Evolutionary conservation across 305 asterid species (phyloP).

Genomic region (Fraxinus paxiana): DNA sequence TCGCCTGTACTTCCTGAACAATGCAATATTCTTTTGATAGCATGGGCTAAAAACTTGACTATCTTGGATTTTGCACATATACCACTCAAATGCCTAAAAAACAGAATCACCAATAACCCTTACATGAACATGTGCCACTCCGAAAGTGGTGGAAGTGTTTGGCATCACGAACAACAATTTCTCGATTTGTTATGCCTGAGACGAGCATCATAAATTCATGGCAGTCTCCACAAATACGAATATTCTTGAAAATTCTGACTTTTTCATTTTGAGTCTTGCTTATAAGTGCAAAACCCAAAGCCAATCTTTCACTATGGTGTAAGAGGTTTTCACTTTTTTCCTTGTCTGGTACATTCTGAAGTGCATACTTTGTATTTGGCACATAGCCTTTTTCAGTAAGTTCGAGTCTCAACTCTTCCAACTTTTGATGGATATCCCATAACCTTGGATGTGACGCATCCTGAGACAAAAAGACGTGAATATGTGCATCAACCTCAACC

Average conservation of each 20-base stretch:
- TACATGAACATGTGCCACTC: slow-evolving; percentile 65
- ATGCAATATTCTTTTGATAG: background rate
- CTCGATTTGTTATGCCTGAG: slow-evolving; percentile 42
- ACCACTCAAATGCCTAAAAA: background rate
- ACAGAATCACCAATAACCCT: slow-evolving; percentile 66
- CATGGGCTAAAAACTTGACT: slow-evolving; percentile 5
- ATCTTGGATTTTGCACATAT: background rate
- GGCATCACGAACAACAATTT: slow-evolving; percentile 62
- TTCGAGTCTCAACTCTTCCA: slow-evolving; percentile 48
- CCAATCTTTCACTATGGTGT: slow-evolving; percentile 85
- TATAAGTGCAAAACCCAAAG: slow-evolving; percentile 67
- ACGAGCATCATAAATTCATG: slow-evolving; percentile 74
- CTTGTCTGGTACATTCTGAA: slow-evolving; percentile 51
- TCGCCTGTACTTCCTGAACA: background rate
- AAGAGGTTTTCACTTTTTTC: slow-evolving; percentile 53
- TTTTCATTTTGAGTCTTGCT: slow-evolving; percentile 30
- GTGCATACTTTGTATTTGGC: slow-evolving; percentile 49
- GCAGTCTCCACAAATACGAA: slow-evolving; percentile 81
- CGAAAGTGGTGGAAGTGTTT: slow-evolving; percentile 67
- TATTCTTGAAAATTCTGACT: slow-evolving; percentile 73
- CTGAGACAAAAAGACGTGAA: slow-evolving; percentile 70
- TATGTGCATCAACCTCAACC: slow-evolving; percentile 55
- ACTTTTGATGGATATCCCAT: slow-evolving; percentile 43
- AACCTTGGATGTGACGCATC: slow-evolving; percentile 63
- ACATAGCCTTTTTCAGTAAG: slow-evolving; percentile 49